Evolutionary conservation across 108 stramenopile genomes (phyloP).

Genomic region (Discostella pseudostelligera): DNA sequence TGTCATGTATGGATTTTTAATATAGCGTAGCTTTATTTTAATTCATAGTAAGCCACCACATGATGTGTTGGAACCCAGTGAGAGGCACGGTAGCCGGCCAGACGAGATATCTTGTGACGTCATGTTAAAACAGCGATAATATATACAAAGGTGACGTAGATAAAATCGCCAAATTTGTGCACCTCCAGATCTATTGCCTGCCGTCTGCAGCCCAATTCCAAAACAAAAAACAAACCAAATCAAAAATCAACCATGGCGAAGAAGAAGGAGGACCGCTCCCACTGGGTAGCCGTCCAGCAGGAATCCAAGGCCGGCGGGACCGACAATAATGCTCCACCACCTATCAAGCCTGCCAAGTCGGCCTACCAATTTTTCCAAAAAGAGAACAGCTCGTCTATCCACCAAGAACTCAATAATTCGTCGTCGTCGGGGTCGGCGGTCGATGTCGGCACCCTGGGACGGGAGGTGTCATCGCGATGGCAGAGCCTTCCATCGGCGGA

Average conservation of each 20-base stretch:
- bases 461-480: conserved; percentile 66
- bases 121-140: too few species aligned
- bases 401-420: conserved; percentile 36
- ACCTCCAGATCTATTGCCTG: too few species aligned
- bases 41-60: too few species aligned
- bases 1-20: too few species aligned
- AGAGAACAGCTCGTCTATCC: conserved; percentile 55
- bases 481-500: conserved; percentile 42
- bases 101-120: too few species aligned
- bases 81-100: too few species aligned
- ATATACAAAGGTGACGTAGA: too few species aligned
- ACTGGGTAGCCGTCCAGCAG: conserved; percentile 84
- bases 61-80: too few species aligned
- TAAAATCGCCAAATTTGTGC: too few species aligned
- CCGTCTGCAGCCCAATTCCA: not conserved
- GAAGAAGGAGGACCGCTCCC: conserved; percentile 67
- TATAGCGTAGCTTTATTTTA: too few species aligned
- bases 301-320: conserved; percentile 47
- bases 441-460: conserved; percentile 63
- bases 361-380: conserved; percentile 78
- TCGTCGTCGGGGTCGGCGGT: conserved; percentile 41
- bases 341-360: conserved; percentile 59
- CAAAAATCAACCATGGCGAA: conserved; percentile 50
- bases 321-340: conserved; percentile 12
- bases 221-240: not conserved